Conservation (phyloP, 768 basidiomycete species). For the Vararia minispora region DNA sequence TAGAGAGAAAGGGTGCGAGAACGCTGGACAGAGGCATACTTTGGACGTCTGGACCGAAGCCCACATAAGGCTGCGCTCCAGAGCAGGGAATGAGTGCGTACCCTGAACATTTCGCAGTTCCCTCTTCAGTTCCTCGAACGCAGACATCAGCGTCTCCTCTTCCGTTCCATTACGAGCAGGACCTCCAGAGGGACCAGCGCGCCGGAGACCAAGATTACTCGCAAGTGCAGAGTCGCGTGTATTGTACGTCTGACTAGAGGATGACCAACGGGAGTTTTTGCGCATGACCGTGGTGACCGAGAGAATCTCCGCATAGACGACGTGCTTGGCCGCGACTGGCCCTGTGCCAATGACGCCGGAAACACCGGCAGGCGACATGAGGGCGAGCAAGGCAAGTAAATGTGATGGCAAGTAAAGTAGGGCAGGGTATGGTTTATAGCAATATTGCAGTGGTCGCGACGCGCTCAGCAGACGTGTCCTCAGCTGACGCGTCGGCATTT, state of each 20-base stretch:
- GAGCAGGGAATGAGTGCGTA: slow-evolving; percentile 19
- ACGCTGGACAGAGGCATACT: slow-evolving; percentile 48
- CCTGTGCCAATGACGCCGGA: not conserved
- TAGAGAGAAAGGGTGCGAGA: slow-evolving; percentile 81
- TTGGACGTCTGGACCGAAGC: slow-evolving; percentile 38
- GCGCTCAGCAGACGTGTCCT: not conserved
- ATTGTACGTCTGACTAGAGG: slow-evolving; percentile 48
- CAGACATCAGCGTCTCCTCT: slow-evolving; percentile 81
- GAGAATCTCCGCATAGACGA: slow-evolving; percentile 83
- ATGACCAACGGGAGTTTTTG: slow-evolving; percentile 95
- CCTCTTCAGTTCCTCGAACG: slow-evolving; percentile 80
- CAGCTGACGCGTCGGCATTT: slow-evolving; percentile 1
- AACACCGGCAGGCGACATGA: not conserved
- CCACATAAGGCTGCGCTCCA: not conserved
- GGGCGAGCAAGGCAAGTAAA: slow-evolving; percentile 1
- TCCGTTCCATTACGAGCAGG: slow-evolving; percentile 40
- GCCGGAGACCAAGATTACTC: slow-evolving; percentile 62
- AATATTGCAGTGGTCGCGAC: too few relatives aligned
- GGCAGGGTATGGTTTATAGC: too few relatives aligned
- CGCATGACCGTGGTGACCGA: slow-evolving; percentile 92
- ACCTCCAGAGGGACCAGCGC: slow-evolving; percentile 37
- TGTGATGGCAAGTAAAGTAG: not conserved
- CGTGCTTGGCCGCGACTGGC: slow-evolving; percentile 64
- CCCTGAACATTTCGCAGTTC: slow-evolving; percentile 59
- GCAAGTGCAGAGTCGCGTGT: slow-evolving; percentile 59